phyloP scores from a whole-genome alignment of 2,329 filamentous ascomycete genomes.

The Monosporascus sp. region DNA sequence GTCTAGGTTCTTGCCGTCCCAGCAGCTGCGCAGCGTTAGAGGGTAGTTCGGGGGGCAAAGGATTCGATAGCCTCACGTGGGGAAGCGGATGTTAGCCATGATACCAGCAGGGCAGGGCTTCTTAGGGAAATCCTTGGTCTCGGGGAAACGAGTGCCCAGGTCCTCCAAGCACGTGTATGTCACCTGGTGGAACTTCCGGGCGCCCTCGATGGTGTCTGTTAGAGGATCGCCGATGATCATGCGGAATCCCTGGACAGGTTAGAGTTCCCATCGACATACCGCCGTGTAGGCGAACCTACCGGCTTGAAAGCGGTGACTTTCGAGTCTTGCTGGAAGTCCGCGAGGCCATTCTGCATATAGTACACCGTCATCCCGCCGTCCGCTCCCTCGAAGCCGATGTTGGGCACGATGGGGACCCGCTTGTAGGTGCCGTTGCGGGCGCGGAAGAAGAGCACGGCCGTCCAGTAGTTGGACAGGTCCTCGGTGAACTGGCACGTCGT shows the following conservation, averaged over 20 bases:
- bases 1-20: constrained; percentile 40
- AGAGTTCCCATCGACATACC: neutral
- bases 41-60: constrained; percentile 28
- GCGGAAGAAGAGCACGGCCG: constrained; percentile 19
- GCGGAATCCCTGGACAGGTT: constrained; percentile 33
- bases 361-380: constrained; percentile 25
- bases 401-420: constrained; percentile 21
- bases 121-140: constrained; percentile 28
- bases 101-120: constrained; percentile 22
- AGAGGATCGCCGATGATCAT: constrained; percentile 39
- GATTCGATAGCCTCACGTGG: constrained; percentile 14
- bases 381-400: constrained; percentile 17
- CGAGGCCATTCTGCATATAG: constrained; percentile 19
- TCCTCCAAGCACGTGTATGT: constrained; percentile 35
- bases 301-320: constrained; percentile 38
- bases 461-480: constrained; percentile 26
- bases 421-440: constrained; percentile 23
- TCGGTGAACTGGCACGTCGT: constrained; percentile 22
- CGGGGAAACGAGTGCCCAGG: constrained; percentile 24
- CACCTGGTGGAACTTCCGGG: constrained; percentile 30
- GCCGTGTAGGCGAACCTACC: constrained; percentile 8
- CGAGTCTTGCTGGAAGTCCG: constrained; percentile 11
- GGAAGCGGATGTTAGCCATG: constrained; percentile 36
- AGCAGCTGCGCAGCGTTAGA: constrained; percentile 28
- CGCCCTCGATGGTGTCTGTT: constrained; percentile 22